Base-by-base conservation (phyloP, 805 yeast species). In the Pichia scutulata region DNA sequence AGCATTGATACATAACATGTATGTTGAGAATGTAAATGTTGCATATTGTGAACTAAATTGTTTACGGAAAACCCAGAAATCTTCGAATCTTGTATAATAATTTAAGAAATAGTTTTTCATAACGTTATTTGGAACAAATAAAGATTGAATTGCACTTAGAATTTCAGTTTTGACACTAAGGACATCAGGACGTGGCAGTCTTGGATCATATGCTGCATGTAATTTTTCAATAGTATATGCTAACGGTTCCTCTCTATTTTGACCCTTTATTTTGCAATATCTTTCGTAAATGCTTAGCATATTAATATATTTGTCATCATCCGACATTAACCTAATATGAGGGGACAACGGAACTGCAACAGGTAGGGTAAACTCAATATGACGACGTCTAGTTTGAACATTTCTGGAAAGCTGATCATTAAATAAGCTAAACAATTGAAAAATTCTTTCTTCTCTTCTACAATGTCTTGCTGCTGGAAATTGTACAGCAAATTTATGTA, bases 381-480 rank as follows among this genome's bases (percentile, higher is more conserved):
- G 79, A 50, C 99, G 81, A 43, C 89, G 81, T 57, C 97, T 82
- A 3, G 95, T 80, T 67, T 95, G 96, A 30, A 88, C 96, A 60
- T 86, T 85, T 58, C 84, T 81, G 0, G 83, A 72, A 49, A 95
- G 70, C 2, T 86, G 82, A 55, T 86, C 88, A 64, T 89, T 90
- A 70, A 95, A 82, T 44, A 93, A 80, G 56, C 97, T 78, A 74
- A 89, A 90, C 55, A 93, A 69, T 65, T 93, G 99, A 74, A 89
- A 85, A 51, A 93, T 82, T 48, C 96, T 78, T 63, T 93, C 99
- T 64, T 93, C 99, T 48, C 99, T 81, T 63, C 99, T 84, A 59
- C 96, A 88, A 61, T 92, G 97, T 58, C 99, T 82, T 13, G 97
- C 97, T 16, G 98, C 95, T 7, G 99, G 99, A 66, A 86, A 89